Evolutionary conservation across 2,329 filamentous ascomycete species (phyloP), one percentile per base, ranked within the genome.

Genomic region (Colletotrichum sublineola): DNA sequence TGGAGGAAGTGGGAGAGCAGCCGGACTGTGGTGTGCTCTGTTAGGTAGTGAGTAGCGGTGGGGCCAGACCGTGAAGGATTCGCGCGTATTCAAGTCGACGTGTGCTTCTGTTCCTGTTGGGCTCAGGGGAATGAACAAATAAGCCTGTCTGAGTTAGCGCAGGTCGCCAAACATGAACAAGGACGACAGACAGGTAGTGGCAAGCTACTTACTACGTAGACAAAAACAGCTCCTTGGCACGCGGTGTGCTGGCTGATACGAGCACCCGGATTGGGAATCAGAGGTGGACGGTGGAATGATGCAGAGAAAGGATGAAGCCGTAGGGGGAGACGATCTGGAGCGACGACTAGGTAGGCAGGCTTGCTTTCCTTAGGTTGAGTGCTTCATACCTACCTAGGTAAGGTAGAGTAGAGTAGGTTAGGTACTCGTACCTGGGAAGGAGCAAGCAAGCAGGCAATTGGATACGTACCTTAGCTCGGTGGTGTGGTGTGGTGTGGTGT

Each of bases 1-100:
- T 60, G 69, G 53, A 69, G 65, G 66, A 48, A 53, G 18, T 14
- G 36, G n/a, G 60, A 57, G 69, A 66, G 53, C 61, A 63, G 63
- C 67, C 63, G 53, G 31, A 3, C 33, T 7, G 31, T 12, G 42
- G 42, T 20, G 20, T n/a, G 18, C 11, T 6, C 2, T 24, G 24
- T 2, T 5, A 8, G 42, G 42, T 2, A 46, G 7, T 8, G 42
- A 46, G 18, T 9, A 46, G 6, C 18, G 44, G 44, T n/a, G n/a
- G 6, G 8, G 44, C 18, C 44, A 9, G 44, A n/a, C 44, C 3
- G 20, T n/a, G 20, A n/a, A n/a, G 44, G 20, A 48, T 48, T n/a
- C 20, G 20, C n/a, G 4, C 7, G 20, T 48, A 38, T 38, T 29
- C 18, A 12, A 18, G 29, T n/a, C 52, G 12, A 36, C 7, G 15